phyloP scores from a whole-genome alignment of 352 stramenopile genomes.

The Pythium utonaiense region DNA sequence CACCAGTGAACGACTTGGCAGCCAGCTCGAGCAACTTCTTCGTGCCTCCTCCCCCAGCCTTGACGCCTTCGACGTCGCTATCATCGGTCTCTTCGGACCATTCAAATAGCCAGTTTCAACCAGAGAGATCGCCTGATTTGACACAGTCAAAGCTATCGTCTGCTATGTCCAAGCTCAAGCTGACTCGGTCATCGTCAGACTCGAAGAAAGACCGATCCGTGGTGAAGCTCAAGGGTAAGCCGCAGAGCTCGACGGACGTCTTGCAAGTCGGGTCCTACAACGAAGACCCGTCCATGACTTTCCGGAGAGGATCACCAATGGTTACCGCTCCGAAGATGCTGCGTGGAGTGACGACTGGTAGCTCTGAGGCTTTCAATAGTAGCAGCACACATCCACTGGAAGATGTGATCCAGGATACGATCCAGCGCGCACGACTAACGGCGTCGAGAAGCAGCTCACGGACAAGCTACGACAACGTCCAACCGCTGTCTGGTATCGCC shows the following conservation, averaged over 20 bases:
- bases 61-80: constrained; percentile 29
- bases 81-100: constrained; percentile 30
- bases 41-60: constrained; percentile 23
- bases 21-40: constrained; percentile 4
- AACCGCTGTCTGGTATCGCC: constrained; percentile 56
- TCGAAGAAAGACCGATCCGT: constrained; percentile 67
- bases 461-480: constrained; percentile 76
- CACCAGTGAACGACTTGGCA: constrained; percentile 17
- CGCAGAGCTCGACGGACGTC: constrained; percentile 42
- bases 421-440: constrained; percentile 54
- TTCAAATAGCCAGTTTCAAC: not conserved
- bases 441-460: constrained; percentile 59
- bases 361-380: constrained; percentile 26
- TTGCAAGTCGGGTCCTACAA: constrained; percentile 38
- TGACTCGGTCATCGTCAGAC: constrained; percentile 71
- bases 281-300: constrained; percentile 18
- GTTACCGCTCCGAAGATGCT: constrained; percentile 55
- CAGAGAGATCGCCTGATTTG: constrained; percentile 16
- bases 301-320: constrained; percentile 20
- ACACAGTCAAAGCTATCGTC: constrained; percentile 37
- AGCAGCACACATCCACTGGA: constrained; percentile 30
- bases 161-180: constrained; percentile 59
- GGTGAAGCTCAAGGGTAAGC: constrained; percentile 56
- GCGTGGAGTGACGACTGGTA: constrained; percentile 64
- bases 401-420: constrained; percentile 68